Evolutionary conservation across 257 asterid genomes (phyloP), one percentile per base, ranked within the genome.

Genomic region (Primulina eburnea): DNA sequence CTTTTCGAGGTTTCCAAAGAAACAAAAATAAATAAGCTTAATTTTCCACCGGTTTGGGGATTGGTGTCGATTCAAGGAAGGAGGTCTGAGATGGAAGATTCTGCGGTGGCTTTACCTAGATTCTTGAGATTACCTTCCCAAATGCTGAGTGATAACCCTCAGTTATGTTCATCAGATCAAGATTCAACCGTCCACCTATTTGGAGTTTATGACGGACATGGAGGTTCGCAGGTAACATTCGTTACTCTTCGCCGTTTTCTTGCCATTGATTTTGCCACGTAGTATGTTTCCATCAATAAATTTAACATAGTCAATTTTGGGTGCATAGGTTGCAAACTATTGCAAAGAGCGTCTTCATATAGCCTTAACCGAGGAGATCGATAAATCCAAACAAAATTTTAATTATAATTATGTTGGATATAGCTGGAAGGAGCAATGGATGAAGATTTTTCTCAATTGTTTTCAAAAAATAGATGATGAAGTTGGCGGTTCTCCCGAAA

Each of bases 201-300:
- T 53, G 98, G 93, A 68, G 96, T 93, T 73, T 93, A 83, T 77
- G 98, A 93, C 75, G 98, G 98, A 68, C 98, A 93, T 70, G 98
- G 98, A 59, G 97, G 97, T 72, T 68, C 63, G 50, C 95, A 92
- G 96, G 98, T 92, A 75, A 70, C 29, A 60, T 28, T 64, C 68
- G 6, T 18, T 68, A 50, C 37, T 3, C 35, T 34, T 34, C n/a
- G 16, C 6, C 52, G 5, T 50, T 62, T 28, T n/a, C 10, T 12
- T 61, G 34, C 18, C 4, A 12, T 24, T 7, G 14, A 24, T 60
- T 17, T 61, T 68, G 47, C 33, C 30, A 56, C 20, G 38, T 62
- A 6, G 40, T 26, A 55, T 56, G 38, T 29, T 20, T 60, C 57
- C 10, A 7, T 16, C 43, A 52, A 30, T 37, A 35, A n/a, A 21